Evolutionary conservation across 805 yeast genomes (phyloP).

Genomic region (Cyberlindnera subsufficiens): DNA sequence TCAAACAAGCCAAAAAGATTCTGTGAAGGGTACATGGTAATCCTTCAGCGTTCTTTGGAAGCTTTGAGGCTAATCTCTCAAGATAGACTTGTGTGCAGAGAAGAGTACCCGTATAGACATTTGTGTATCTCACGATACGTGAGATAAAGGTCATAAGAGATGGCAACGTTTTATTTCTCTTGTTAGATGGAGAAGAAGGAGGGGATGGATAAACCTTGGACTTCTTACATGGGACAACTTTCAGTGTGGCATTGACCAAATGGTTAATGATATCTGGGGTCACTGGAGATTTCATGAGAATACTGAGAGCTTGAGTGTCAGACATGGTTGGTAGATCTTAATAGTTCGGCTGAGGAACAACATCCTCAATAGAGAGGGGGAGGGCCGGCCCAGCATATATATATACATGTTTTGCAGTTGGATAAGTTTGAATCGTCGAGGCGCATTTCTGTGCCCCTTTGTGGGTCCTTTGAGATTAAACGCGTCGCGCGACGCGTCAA

Average conservation of each 20-base stretch:
- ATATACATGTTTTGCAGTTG: neutral
- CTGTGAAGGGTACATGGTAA: slow-evolving; percentile 77
- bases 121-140: slow-evolving; percentile 64
- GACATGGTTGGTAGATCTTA: slow-evolving; percentile 27
- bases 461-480: neutral
- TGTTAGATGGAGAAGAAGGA: slow-evolving; percentile 28
- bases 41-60: slow-evolving; percentile 71
- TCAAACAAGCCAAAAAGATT: slow-evolving; percentile 67
- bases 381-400: neutral
- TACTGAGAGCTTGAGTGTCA: slow-evolving; percentile 50
- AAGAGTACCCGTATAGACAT: slow-evolving; percentile 75
- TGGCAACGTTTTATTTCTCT: slow-evolving; percentile 32
- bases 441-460: neutral
- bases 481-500: neutral
- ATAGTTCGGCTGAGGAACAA: neutral
- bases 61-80: slow-evolving; percentile 49
- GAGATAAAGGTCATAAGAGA: slow-evolving; percentile 72
- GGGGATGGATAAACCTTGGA: slow-evolving; percentile 30
- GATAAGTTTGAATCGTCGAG: too few relatives aligned
- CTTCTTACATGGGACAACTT: slow-evolving; percentile 56
- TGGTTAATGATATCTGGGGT: slow-evolving; percentile 71
- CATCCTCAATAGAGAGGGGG: neutral
- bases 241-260: slow-evolving; percentile 59
- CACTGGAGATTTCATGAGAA: slow-evolving; percentile 60
- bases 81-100: slow-evolving; percentile 68